Evolutionary conservation across 371 early-diverging fungal genomes (phyloP).

Genomic region (Mortierella sp.): DNA sequence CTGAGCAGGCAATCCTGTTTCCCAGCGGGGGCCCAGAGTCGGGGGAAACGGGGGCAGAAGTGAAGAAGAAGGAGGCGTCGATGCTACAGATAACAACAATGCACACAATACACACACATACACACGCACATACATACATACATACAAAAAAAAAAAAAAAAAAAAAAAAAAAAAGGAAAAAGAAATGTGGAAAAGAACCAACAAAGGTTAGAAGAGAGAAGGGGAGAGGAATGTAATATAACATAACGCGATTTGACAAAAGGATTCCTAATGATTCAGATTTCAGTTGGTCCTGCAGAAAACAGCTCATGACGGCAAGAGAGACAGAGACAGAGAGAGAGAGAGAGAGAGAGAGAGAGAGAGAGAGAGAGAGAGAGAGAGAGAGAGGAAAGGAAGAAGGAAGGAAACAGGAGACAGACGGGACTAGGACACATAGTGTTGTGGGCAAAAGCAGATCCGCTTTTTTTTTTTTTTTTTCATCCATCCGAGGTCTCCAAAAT

Average conservation of each 20-base stretch:
- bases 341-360: neutral
- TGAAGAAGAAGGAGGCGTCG: no score
- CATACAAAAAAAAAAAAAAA: conserved; percentile 4
- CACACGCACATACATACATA: conserved; percentile 8
- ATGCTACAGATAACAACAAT: neutral
- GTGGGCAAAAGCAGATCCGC: no score
- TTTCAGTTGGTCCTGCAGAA: neutral
- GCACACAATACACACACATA: neutral
- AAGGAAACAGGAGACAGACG: neutral
- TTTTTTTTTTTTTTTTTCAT: no score
- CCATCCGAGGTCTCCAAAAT: neutral
- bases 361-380: conserved; percentile 9
- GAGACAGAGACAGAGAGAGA: conserved; percentile 1
- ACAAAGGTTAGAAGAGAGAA: neutral
- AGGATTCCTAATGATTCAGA: neutral
- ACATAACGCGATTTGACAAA: neutral
- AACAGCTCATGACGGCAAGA: neutral
- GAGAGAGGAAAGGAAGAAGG: conserved; percentile 5
- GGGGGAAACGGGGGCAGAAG: neutral
- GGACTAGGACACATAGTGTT: neutral
- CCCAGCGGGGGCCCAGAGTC: neutral
- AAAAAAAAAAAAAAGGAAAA: conserved; percentile 4
- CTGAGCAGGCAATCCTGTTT: no score
- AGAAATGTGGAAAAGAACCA: conserved; percentile 8
- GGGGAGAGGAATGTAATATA: neutral